Evolutionary conservation across 495 filamentous ascomycete genomes (phyloP).

Genomic region (Bathelium albidoporum): DNA sequence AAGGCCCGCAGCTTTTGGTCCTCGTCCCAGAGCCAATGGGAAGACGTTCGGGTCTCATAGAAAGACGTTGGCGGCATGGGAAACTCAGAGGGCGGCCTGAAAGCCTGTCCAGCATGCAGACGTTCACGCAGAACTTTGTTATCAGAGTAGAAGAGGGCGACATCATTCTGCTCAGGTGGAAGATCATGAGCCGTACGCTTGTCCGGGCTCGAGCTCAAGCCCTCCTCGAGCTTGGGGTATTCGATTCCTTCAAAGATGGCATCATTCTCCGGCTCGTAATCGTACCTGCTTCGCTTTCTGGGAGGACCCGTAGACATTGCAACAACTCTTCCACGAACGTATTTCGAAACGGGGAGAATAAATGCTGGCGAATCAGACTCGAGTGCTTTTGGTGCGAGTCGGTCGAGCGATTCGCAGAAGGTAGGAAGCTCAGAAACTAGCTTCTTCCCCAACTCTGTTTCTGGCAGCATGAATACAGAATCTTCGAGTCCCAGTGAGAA

Average conservation of each 20-base stretch:
- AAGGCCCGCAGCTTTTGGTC: conserved; percentile 78
- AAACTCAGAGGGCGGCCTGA: conserved; percentile 83
- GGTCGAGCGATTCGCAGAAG: conserved; percentile 28
- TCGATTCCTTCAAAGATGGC: conserved; percentile 32
- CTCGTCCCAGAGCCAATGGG: conserved; percentile 82
- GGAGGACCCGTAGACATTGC: conserved; percentile 55
- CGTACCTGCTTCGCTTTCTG: conserved; percentile 66
- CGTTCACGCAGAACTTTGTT: conserved; percentile 84
- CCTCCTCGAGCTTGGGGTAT: conserved; percentile 20
- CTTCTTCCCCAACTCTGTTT: conserved; percentile 65
- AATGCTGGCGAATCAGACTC: conserved; percentile 42
- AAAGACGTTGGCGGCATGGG: conserved; percentile 80
- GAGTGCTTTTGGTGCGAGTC: conserved; percentile 45
- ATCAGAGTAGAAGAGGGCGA: conserved; percentile 81
- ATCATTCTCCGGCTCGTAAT: conserved; percentile 60
- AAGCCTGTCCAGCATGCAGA: conserved; percentile 83
- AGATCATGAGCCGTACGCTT: conserved; percentile 34
- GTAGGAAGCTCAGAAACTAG: conserved; percentile 72
- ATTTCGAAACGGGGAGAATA: conserved; percentile 78
- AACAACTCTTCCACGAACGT: conserved; percentile 67
- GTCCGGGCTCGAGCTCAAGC: too few relatives aligned
- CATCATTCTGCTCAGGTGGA: conserved; percentile 60
- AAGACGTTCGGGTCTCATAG: conserved; percentile 73
- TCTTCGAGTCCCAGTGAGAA: conserved; percentile 76
- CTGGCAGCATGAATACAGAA: conserved; percentile 65